Conservation (phyloP, 2,329 filamentous ascomycete species). For the Pestalotiopsis sp. region DNA sequence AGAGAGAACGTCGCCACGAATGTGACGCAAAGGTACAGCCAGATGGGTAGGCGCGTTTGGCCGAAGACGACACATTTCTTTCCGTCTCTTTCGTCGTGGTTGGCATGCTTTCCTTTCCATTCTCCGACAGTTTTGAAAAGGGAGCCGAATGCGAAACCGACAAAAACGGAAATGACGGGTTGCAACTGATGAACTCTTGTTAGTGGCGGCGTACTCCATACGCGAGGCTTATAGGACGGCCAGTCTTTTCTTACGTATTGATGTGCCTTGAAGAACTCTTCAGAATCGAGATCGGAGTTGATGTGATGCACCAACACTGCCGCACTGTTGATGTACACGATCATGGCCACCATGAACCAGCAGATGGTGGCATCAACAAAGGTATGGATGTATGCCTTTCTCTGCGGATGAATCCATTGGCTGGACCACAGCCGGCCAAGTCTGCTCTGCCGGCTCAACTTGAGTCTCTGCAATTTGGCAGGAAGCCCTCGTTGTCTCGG, state of each 20-base stretch:
- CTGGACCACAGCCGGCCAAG: background rate
- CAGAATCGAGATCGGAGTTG: background rate
- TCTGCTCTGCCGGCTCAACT: background rate
- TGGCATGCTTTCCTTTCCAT: background rate
- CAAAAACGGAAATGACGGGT: background rate
- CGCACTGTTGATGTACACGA: background rate
- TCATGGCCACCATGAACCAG: background rate
- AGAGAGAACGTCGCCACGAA: background rate
- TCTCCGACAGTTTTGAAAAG: background rate
- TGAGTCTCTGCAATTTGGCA: background rate
- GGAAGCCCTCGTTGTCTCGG: background rate
- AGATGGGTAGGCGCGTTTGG: background rate
- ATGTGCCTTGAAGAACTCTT: background rate
- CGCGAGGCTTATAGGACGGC: no score
- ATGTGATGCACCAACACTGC: background rate
- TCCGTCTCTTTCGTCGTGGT: background rate
- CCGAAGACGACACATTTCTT: slow-evolving; percentile 1
- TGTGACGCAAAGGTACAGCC: background rate
- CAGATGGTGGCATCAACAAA: slow-evolving; percentile 2
- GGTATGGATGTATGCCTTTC: slow-evolving; percentile 2
- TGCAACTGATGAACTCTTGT: background rate
- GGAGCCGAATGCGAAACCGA: background rate
- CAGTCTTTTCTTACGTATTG: background rate
- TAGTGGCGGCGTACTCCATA: background rate
- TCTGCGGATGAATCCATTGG: background rate